Evolutionary conservation across 495 filamentous ascomycete genomes (phyloP).

Genomic region (Lentithecium fluviatile): DNA sequence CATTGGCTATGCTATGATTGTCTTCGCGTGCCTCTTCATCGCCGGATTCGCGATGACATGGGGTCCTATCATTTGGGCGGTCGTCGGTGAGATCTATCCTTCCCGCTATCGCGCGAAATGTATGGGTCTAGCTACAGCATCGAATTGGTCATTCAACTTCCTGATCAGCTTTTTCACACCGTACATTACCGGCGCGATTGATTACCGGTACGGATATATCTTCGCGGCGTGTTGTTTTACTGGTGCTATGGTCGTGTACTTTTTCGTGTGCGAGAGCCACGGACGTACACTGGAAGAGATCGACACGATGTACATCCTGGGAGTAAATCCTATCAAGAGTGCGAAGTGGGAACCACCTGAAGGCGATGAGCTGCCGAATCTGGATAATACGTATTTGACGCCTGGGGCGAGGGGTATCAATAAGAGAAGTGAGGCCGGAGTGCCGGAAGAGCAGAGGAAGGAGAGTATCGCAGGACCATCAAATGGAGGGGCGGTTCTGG

Average conservation of each 20-base stretch:
- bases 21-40: constrained; percentile 34
- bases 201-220: constrained; percentile 76
- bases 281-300: constrained; percentile 73
- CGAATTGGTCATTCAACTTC: constrained; percentile 93
- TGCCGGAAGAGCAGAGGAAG: constrained; percentile 8
- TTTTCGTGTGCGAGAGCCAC: constrained; percentile 74
- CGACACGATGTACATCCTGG: constrained; percentile 79
- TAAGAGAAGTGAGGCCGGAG: constrained; percentile 17
- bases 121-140: constrained; percentile 74
- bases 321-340: constrained; percentile 64
- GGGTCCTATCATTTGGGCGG: constrained; percentile 82
- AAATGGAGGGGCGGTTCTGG: background rate
- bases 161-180: constrained; percentile 50
- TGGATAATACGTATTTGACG: constrained; percentile 23
- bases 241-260: constrained; percentile 66
- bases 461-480: background rate
- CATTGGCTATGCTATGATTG: constrained; percentile 27
- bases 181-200: constrained; percentile 53
- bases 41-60: constrained; percentile 46
- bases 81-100: constrained; percentile 80
- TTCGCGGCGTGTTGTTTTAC: constrained; percentile 70
- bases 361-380: constrained; percentile 18
- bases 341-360: constrained; percentile 51
- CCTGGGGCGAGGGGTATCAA: constrained; percentile 23
- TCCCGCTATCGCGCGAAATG: constrained; percentile 69